Conservation (phyloP, 225 moss, liverwort and hornwort genomes). For the Polytrichum formosum region DNA sequence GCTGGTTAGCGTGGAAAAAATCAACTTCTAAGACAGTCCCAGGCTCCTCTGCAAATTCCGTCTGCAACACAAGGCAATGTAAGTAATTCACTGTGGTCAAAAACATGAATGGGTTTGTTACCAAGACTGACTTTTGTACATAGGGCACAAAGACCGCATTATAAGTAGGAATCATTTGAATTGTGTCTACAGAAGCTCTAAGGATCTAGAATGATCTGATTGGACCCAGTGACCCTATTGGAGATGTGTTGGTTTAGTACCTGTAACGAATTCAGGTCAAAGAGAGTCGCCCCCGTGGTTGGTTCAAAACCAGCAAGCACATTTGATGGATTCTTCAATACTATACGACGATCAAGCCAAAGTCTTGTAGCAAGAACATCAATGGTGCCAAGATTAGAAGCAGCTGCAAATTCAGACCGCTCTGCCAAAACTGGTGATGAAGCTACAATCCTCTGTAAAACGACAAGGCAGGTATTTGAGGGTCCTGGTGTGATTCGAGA, state of each 20-base stretch:
- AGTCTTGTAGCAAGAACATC: slow-evolving; percentile 58
- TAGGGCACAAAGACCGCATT: no score
- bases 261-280: slow-evolving; percentile 52
- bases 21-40: slow-evolving; percentile 62
- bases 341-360: slow-evolving; percentile 55
- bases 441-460: slow-evolving; percentile 51
- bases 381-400: slow-evolving; percentile 53
- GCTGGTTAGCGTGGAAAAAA: slow-evolving; percentile 50
- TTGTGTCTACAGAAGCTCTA: no score
- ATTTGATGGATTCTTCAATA: slow-evolving; percentile 55
- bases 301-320: slow-evolving; percentile 69
- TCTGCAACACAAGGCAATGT: slow-evolving; percentile 22
- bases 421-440: slow-evolving; percentile 50
- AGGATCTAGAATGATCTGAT: no score
- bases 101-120: no score
- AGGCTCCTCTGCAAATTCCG: slow-evolving; percentile 46
- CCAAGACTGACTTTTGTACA: no score
- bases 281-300: slow-evolving; percentile 58
- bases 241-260: slow-evolving; percentile 10
- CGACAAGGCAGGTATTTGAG: not conserved
- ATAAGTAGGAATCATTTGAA: no score
- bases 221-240: no score
- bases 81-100: not conserved
- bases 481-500: not conserved
- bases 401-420: slow-evolving; percentile 48